A percentile compares a stretch with the other conserved stretches of the same genome.
Evolutionary conservation across 2,329 filamentous ascomycete genomes (phyloP).

Genomic region (Claviceps capensis): DNA sequence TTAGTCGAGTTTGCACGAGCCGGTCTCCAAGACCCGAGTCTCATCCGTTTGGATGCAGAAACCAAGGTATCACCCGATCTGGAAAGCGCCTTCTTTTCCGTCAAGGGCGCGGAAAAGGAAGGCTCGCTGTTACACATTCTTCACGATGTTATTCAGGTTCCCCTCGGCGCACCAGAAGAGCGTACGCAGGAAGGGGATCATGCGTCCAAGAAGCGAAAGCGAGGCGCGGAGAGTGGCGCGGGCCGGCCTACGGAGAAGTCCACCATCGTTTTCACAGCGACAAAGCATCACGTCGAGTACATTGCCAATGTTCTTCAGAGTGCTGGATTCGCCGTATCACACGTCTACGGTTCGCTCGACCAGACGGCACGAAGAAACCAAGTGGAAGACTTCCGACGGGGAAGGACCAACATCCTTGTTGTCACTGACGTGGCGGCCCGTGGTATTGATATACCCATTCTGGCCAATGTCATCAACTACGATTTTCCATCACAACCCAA

Average conservation of each 20-base stretch:
- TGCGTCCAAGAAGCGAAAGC: conserved; percentile 58
- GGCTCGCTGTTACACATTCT: conserved; percentile 80
- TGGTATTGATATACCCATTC: conserved; percentile 92
- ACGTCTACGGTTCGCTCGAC: conserved; percentile 88
- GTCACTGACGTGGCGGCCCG: conserved; percentile 93
- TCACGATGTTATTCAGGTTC: conserved; percentile 86
- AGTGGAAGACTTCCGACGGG: conserved; percentile 76
- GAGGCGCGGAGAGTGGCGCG: conserved; percentile 35
- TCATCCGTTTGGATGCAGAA: conserved; percentile 84
- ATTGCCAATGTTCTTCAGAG: conserved; percentile 64
- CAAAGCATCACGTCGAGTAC: conserved; percentile 97
- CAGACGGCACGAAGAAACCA: conserved; percentile 87
- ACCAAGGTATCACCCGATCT: conserved; percentile 93
- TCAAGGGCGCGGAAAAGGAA: conserved; percentile 90
- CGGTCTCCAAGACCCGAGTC: conserved; percentile 78
- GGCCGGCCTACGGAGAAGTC: conserved; percentile 74
- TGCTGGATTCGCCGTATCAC: conserved; percentile 79
- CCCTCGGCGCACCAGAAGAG: conserved; percentile 47
- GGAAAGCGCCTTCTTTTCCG: conserved; percentile 86
- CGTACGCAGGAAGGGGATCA: conserved; percentile 32
- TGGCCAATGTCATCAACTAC: conserved; percentile 97
- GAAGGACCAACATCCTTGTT: conserved; percentile 78
- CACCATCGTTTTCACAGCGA: conserved; percentile 88
- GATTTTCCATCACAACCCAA: conserved; percentile 96
- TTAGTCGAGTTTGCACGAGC: conserved; percentile 92